Evolutionary conservation across 2,329 filamentous ascomycete species (phyloP).

Genomic region (Paraphaeosphaeria sporulosa): DNA sequence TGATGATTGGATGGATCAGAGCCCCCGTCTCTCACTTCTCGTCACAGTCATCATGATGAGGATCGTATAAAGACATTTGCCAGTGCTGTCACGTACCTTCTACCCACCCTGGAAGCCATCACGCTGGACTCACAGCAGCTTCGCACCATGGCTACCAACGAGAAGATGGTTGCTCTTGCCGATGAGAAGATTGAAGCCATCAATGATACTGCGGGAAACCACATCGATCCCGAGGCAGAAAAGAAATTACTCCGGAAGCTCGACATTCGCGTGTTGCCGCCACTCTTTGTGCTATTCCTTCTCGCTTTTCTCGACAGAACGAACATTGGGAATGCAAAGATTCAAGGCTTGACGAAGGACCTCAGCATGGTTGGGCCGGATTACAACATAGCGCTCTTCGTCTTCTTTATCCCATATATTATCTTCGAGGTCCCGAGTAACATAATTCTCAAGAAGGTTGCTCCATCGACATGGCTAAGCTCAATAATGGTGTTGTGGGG

Average conservation of each 20-base stretch:
- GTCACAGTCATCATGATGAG: not conserved
- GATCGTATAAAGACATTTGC: not conserved
- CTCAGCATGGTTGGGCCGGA: constrained; percentile 45
- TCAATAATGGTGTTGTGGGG: constrained; percentile 51
- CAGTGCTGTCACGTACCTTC: not conserved
- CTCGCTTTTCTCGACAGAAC: constrained; percentile 45
- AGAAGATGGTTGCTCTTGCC: constrained; percentile 1
- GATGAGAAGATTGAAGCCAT: constrained; percentile 35
- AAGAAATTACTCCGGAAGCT: constrained; percentile 58
- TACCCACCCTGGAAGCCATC: not conserved
- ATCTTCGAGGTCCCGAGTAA: constrained; percentile 48
- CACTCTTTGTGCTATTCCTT: constrained; percentile 53
- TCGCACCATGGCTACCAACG: not conserved
- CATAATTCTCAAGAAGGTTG: constrained; percentile 49
- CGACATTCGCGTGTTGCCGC: constrained; percentile 58
- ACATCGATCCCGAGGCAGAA: constrained; percentile 50
- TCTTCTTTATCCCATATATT: constrained; percentile 51
- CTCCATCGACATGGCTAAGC: constrained; percentile 50
- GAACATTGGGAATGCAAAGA: constrained; percentile 51
- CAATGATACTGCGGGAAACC: constrained; percentile 33
- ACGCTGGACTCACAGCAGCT: not conserved
- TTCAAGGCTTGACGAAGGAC: constrained; percentile 49
- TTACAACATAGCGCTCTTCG: constrained; percentile 49
- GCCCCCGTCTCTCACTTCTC: not conserved
- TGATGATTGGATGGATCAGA: not conserved